Evolutionary conservation across 1,284 basidiomycete species (phyloP), one percentile per base, ranked within the genome.

Genomic region (Taiwanofungus camphoratus): DNA sequence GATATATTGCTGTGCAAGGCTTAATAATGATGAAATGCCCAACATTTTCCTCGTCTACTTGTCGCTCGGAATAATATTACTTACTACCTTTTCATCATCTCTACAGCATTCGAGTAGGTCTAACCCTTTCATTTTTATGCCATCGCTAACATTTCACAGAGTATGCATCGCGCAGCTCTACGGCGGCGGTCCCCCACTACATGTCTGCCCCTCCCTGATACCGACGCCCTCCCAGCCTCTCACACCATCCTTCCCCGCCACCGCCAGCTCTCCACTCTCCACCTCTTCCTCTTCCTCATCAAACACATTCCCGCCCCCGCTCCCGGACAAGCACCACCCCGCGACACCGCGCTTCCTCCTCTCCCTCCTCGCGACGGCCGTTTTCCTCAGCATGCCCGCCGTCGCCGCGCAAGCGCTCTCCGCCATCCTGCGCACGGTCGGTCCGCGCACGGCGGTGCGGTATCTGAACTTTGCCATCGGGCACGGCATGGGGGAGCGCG

Each of bases 401-500:
- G 62, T 93, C 21, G 80, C 87, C 16, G 76, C 86, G 1, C 82
- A 90, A 51, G 83, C 88, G 0, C 69, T 94, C 18, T 71, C 77
- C 0, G 69, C 79, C 39, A 77, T 95, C 18, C 69, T 93, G 19
- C 75, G 70, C 45, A 87, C 88, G 0, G 71, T 95, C 31, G 86
- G 90, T 0, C 92, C 92, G 0, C 74, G 73, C 47, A 94, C 92
- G 0, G 78, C 87, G 29, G 59, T 80, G 0, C 74, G 75, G 12
- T 96, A 95, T 61, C 77, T 96, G 34, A 71, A 80, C 42, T 96
- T 95, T 60, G 87, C 92, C 0, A 73, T 84, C 5, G 93, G 93
- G 8, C 74, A 74, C 22, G 77, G 83, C 4, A 78, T 92, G 20
- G 74, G 78, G 0, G 66, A 71, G 35, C 67, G 66, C 13, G 77